Conservation (phyloP, 805 yeast species). For the Metschnikowia chrysomelidarum region DNA sequence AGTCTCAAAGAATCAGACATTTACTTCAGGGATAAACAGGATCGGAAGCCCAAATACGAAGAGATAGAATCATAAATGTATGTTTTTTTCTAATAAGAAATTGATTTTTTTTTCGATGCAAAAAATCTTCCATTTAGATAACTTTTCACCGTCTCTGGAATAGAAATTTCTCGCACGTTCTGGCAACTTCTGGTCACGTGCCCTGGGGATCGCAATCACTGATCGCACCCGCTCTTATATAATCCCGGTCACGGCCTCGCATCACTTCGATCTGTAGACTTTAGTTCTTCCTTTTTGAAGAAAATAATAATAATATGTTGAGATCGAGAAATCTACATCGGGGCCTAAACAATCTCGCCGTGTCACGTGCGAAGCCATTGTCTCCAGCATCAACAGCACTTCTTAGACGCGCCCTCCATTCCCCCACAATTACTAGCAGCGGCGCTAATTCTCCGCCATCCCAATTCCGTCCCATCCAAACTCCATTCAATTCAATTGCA, state of each 20-base stretch:
- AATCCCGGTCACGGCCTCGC: conserved; percentile 1
- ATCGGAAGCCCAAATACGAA: too few species aligned
- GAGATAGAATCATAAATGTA: too few species aligned
- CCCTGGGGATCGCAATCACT: too few species aligned
- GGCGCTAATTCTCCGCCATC: too few species aligned
- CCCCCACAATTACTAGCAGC: conserved; percentile 5
- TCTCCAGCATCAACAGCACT: conserved; percentile 1
- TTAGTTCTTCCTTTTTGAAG: background rate
- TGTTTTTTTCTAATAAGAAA: background rate
- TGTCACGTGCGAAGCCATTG: too few species aligned
- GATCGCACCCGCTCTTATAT: conserved; percentile 4
- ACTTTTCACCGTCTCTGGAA: background rate
- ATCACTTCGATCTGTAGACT: background rate
- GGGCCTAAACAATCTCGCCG: conserved; percentile 1
- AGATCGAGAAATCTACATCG: conserved; percentile 8
- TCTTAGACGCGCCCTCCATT: background rate
- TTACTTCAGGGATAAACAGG: too few species aligned
- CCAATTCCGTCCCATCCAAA: too few species aligned
- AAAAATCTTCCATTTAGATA: conserved; percentile 1
- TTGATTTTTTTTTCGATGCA: background rate
- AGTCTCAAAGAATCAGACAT: too few species aligned
- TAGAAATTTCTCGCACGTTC: conserved; percentile 8
- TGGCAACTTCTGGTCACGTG: conserved; percentile 13
- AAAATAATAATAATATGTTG: conserved; percentile 3
- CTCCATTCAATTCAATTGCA: too few species aligned